Evolutionary conservation across 352 stramenopile genomes (phyloP).

Genomic region (Ophiocytium majus): DNA sequence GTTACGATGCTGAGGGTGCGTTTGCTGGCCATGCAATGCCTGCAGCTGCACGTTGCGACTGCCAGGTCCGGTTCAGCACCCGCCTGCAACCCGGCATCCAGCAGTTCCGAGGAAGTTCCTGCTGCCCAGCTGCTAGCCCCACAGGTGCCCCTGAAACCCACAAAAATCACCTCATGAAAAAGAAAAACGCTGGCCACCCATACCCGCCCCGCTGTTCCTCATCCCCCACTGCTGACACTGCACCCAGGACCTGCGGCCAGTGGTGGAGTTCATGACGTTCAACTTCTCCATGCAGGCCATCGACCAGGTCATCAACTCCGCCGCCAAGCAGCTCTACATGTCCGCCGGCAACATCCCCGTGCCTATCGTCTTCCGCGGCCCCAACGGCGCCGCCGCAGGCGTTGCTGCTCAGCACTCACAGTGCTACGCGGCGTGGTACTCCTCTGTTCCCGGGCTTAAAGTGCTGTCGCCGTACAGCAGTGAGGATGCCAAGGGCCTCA

Average conservation of each 20-base stretch:
- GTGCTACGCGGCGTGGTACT: constrained; percentile 98
- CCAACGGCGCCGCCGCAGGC: constrained; percentile 94
- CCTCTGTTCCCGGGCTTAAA: constrained; percentile 93
- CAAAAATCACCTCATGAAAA: too few species aligned
- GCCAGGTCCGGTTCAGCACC: too few species aligned
- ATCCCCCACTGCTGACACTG: too few species aligned
- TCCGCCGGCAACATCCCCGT: constrained; percentile 89
- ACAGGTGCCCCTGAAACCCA: too few species aligned
- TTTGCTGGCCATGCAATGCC: too few species aligned
- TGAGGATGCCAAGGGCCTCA: constrained; percentile 95
- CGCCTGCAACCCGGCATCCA: too few species aligned
- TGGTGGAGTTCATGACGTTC: constrained; percentile 99
- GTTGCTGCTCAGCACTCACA: constrained; percentile 98
- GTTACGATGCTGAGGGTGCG: too few species aligned
- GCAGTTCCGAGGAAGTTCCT: too few species aligned
- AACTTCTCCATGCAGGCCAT: constrained; percentile 99
- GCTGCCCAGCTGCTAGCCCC: too few species aligned
- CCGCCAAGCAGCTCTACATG: constrained; percentile 99
- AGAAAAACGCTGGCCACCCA: too few species aligned
- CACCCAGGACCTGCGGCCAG: constrained; percentile 92
- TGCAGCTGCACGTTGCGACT: too few species aligned
- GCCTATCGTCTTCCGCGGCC: constrained; percentile 98
- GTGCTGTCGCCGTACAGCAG: constrained; percentile 88
- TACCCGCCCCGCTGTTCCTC: too few species aligned
- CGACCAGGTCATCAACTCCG: constrained; percentile 99